Evolutionary conservation across 2,329 filamentous ascomycete genomes (phyloP), one percentile per base, ranked within the genome.

Genomic region (Pseudopyrenochaeta lycopersici): DNA sequence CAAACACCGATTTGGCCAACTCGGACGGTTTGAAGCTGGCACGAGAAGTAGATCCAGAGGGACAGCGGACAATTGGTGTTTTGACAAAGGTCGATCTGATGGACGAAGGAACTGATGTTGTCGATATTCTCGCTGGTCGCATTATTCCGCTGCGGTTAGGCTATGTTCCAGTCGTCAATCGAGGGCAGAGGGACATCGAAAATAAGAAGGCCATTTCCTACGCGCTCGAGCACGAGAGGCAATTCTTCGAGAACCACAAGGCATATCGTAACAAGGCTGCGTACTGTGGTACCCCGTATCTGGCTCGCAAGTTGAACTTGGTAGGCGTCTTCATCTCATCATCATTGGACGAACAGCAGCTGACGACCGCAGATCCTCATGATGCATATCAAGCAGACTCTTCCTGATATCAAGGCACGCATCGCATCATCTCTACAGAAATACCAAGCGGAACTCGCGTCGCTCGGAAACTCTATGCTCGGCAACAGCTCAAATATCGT

Each of bases 341-440:
- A 15, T 18, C 15, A 5, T n/a, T 7, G 15, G 33, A 9, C 23
- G n/a, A 18, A 31, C 30, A 41, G 18, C 58, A 6, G 9, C 73
- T 76, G 61, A 77, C 63, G 7, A 2, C 29, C 44, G 12, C 70
- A 86, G 84, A 98, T 99, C 73, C 85, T 99, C 66, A 98, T 99
- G 94, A 99, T 99, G 95, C 95, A 99, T 82, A 99, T 99, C 83
- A 99, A 99, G 81, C 94, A 99, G 81, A 99, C 95, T 1, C 85
- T 99, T 12, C 95, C 95, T 35, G 95, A 99, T 74, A 99, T 99
- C 83, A 99, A 99, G 81, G 92, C 91, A 12, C 90, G 96, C 60
- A 99, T 99, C 67, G 86, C 90, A n/a, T 90, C 91, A 64, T 97
- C 94, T 12, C 82, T 99, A 55, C 89, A 93, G 74, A 99, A 99